Evolutionary conservation across 2,329 filamentous ascomycete species (phyloP), one percentile per base, ranked within the genome.

Genomic region (Alternaria sp.): DNA sequence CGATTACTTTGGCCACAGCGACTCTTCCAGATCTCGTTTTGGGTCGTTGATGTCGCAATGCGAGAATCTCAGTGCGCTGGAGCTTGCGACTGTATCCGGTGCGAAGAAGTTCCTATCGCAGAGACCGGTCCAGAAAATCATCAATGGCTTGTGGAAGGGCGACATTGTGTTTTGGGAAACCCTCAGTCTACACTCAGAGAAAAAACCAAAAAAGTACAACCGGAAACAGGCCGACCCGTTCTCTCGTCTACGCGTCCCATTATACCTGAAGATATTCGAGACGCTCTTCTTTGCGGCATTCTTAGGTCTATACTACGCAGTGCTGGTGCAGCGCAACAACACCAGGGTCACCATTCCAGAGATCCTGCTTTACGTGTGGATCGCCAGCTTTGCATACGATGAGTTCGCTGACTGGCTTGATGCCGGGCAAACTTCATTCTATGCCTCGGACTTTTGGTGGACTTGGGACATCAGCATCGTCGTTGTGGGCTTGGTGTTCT

Each of bases 161-260:
- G 89, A 93, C 65, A 92, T 96, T 60, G 86, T 93, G 36, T 95
- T 96, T 75, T 96, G 92, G 92, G 89, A 93, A 60, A 86, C 83
- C 5, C 80, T 96, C n/a, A 89, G 86, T 8, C 84, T 91, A 8
- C 81, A 90, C 69, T 87, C 91, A 0, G 85, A 83, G 56, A 96
- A 96, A 77, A 87, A 87, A 69, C 89, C 92, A 1, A 88, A 89
- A 23, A 86, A 91, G 63, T 96, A 95, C 78, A 91, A 91, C 72
- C 80, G 82, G 63, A 68, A 65, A 54, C 69, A 70, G 48, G 68
- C 71, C 8, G 74, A 76, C 55, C 67, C 68, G 0, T 75, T 90
- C 75, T 91, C 89, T 45, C 85, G 92, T 24, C 79, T 92, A 24
- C 82, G 92, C 17, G 92, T 96, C 2, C 92, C 92, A 23, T 86